A percentile compares a stretch with the other conserved stretches of the same genome.
Conservation (phyloP, 2,329 filamentous ascomycete species). For the Apiospora kogelbergensis region DNA sequence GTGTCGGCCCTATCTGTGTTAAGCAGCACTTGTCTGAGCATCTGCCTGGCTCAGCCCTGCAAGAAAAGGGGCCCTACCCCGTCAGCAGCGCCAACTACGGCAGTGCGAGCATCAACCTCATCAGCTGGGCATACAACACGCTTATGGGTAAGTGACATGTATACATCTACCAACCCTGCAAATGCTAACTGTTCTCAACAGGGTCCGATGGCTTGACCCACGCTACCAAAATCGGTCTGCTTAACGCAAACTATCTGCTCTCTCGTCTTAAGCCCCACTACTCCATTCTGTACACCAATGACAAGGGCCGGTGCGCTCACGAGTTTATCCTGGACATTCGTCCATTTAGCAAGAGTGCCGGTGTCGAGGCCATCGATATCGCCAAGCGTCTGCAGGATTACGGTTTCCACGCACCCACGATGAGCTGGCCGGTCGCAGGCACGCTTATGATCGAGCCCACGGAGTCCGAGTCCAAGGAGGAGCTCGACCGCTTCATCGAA, state of each 20-base stretch:
- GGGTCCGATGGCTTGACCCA: conserved; percentile 75
- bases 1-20: conserved; percentile 91
- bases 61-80: conserved; percentile 57
- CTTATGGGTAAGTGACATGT: conserved; percentile 69
- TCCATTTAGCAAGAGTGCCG: conserved; percentile 77
- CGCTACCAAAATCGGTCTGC: conserved; percentile 87
- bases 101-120: conserved; percentile 87
- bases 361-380: conserved; percentile 89
- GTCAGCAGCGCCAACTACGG: conserved; percentile 84
- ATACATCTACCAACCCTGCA: background rate
- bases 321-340: conserved; percentile 95
- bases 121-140: conserved; percentile 93
- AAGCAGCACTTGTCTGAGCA: conserved; percentile 76
- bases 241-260: conserved; percentile 97
- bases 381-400: conserved; percentile 97
- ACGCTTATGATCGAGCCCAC: conserved; percentile 98
- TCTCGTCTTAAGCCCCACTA: conserved; percentile 84
- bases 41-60: conserved; percentile 57
- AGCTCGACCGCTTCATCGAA: conserved; percentile 91
- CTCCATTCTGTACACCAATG: conserved; percentile 90
- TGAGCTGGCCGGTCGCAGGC: conserved; percentile 94
- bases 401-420: conserved; percentile 95
- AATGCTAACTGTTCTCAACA: conserved; percentile 22
- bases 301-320: conserved; percentile 84
- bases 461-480: conserved; percentile 86